Conservation (phyloP, 1,284 basidiomycete genomes). For the Mixia osmundae region DNA sequence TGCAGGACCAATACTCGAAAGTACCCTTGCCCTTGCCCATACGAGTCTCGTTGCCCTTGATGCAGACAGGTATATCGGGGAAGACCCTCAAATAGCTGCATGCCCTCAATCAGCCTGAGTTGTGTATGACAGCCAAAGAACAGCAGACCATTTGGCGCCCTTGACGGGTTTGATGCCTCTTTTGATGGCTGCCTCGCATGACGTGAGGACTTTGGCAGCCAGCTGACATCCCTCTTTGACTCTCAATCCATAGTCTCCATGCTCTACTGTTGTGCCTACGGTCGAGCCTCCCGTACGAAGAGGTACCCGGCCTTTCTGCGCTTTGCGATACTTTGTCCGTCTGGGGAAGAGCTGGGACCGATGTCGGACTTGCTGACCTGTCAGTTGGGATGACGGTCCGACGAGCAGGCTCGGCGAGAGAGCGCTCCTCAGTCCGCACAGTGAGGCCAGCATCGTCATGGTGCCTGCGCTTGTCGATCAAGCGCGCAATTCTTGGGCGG, state of each 20-base stretch:
- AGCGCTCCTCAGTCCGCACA: too few relatives aligned
- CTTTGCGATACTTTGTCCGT: slow-evolving; percentile 17
- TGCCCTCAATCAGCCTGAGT: too few relatives aligned
- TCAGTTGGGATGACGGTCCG: too few relatives aligned
- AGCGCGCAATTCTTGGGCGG: too few relatives aligned
- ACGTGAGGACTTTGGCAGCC: slow-evolving; percentile 72
- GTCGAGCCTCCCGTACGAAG: slow-evolving; percentile 49
- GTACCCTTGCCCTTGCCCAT: slow-evolving; percentile 99
- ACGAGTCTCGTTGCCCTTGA: slow-evolving; percentile 97
- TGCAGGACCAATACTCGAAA: slow-evolving; percentile 91
- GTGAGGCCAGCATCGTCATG: too few relatives aligned
- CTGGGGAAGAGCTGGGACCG: slow-evolving; percentile 14
- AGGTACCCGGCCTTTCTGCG: slow-evolving; percentile 16
- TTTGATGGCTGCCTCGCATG: slow-evolving; percentile 69
- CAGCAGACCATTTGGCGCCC: slow-evolving; percentile 63
- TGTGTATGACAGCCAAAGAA: background rate
- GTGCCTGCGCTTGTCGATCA: too few relatives aligned
- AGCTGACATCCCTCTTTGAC: slow-evolving; percentile 64
- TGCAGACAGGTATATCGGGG: slow-evolving; percentile 88
- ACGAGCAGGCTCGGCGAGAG: too few relatives aligned
- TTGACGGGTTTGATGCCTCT: slow-evolving; percentile 78
- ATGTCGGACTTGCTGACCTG: slow-evolving; percentile 13
- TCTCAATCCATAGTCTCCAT: slow-evolving; percentile 74
- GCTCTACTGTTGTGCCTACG: slow-evolving; percentile 78
- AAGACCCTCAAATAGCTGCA: slow-evolving; percentile 36